A percentile compares a stretch with the other conserved stretches of the same genome.
Evolutionary conservation across 805 yeast species (phyloP).

Genomic region (Groenewaldozyma tartarivorans): DNA sequence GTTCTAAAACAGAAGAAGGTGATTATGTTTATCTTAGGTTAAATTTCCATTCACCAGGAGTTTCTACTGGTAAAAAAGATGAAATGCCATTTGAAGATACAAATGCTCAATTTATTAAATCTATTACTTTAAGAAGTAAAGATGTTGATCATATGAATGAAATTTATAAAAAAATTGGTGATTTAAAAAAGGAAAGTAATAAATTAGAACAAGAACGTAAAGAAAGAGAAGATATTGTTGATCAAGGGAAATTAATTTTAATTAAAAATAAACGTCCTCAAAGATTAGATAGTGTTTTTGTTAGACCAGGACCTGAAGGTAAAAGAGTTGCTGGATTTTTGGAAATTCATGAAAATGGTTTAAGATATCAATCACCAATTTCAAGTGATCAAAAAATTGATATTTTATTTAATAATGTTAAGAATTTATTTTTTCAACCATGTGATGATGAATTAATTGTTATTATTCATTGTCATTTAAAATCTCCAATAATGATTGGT

Average conservation of each 20-base stretch:
- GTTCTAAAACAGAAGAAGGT: slow-evolving; percentile 93
- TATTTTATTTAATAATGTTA: slow-evolving; percentile 79
- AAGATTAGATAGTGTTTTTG: slow-evolving; percentile 78
- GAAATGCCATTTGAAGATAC: slow-evolving; percentile 90
- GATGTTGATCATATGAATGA: slow-evolving; percentile 89
- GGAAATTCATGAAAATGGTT: slow-evolving; percentile 91
- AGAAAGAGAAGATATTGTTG: slow-evolving; percentile 87
- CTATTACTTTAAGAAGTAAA: slow-evolving; percentile 77
- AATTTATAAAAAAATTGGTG: slow-evolving; percentile 80
- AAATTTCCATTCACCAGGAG: slow-evolving; percentile 90
- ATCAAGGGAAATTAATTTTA: slow-evolving; percentile 81
- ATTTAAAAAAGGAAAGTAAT: slow-evolving; percentile 82
- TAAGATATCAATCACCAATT: slow-evolving; percentile 81
- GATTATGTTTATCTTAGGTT: slow-evolving; percentile 84
- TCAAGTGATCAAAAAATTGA: slow-evolving; percentile 82
- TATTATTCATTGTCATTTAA: slow-evolving; percentile 83
- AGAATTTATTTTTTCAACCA: slow-evolving; percentile 91
- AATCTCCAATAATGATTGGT: slow-evolving; percentile 89
- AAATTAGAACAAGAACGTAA: slow-evolving; percentile 86
- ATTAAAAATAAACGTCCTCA: slow-evolving; percentile 75
- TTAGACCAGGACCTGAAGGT: slow-evolving; percentile 96
- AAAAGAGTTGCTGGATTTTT: slow-evolving; percentile 87
- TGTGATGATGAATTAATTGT: slow-evolving; percentile 91
- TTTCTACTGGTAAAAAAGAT: slow-evolving; percentile 58
- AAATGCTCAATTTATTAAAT: slow-evolving; percentile 77